These are phyloP conservation scores for Colletotrichum sp. DNA, from an alignment of 2,329 filamentous ascomycete species.

Conservation along the genomic window DNA sequence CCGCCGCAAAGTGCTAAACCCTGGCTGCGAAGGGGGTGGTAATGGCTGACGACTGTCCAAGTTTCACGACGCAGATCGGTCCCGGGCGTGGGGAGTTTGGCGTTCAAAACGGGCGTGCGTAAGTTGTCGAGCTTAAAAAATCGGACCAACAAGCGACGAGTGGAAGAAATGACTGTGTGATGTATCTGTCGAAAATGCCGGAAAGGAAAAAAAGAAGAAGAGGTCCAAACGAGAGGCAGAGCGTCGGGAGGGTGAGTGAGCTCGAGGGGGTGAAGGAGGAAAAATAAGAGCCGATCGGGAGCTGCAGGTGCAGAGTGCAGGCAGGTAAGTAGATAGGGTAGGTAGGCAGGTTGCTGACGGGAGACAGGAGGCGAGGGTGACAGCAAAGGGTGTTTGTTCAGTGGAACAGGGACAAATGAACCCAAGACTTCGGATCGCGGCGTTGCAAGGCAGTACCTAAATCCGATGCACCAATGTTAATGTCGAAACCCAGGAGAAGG, in stretches of 20 bases:
- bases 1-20: neutral
- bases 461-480: conserved; percentile 8
- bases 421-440: conserved; percentile 8
- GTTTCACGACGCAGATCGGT: conserved; percentile 19
- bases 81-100: conserved; percentile 8
- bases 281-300: neutral
- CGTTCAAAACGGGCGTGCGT: conserved; percentile 9
- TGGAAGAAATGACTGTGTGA: conserved; percentile 1
- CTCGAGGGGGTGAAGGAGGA: conserved; percentile 1
- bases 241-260: neutral
- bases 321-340: neutral
- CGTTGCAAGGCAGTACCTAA: conserved; percentile 3
- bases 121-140: conserved; percentile 11
- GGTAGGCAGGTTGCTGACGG: neutral
- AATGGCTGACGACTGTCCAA: conserved; percentile 9
- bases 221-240: conserved; percentile 9
- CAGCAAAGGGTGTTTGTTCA: neutral
- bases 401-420: conserved; percentile 10
- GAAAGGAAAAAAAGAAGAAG: neutral
- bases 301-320: neutral
- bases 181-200: neutral
- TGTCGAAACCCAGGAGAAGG: neutral
- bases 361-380: neutral
- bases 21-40: neutral
- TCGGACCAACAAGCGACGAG: neutral